Evolutionary conservation across 208 protist species (phyloP), one percentile per base, ranked within the genome.

Genomic region (Crithidia mellificae): DNA sequence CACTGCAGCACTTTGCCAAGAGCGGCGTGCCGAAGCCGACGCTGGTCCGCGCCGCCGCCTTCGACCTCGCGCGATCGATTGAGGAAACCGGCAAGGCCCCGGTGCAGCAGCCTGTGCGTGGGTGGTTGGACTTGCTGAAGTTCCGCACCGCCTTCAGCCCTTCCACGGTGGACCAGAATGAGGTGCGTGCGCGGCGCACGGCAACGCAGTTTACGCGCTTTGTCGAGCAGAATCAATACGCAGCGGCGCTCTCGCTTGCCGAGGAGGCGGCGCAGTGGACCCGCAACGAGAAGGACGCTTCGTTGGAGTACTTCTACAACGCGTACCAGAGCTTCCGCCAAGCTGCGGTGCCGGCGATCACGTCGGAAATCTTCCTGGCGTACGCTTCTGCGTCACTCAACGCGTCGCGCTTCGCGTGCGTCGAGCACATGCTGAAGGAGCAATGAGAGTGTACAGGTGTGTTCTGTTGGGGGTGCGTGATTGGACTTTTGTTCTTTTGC

Each of bases 81-180:
- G 87, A 92, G 73, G 89, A 90, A 27, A 85, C 75, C 6, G 84
- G 84, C 1, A 90, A 86, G 36, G 73, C 71, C 15, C 80, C 78
- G 0, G 41, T 63, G 56, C 78, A 79, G 47, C 81, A 88, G 44
- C 88, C 87, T 3, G 80, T 91, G n/a, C 65, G 65, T 2, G 77
- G 88, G 11, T 93, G 84, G 81, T 46, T 96, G 14, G 91, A 96
- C 43, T 64, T 96, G 17, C 62, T 96, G 19, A 93, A 93, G 64
- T 96, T 96, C 62, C 78, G 81, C 58, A 86, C 84, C 22, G 83
- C 78, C 19, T 85, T 89, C 41, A 94, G 84, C 38, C 91, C 91
- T 2, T 80, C 84, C 0, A 82, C 78, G 51, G 62, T 86, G 0
- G 78, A 89, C 30, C 63, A 78, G 55, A 81, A 87, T 38, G 77